These are phyloP conservation scores for Starmera amethionina DNA, from an alignment of 805 yeast genomes.

Conservation along the genomic window DNA sequence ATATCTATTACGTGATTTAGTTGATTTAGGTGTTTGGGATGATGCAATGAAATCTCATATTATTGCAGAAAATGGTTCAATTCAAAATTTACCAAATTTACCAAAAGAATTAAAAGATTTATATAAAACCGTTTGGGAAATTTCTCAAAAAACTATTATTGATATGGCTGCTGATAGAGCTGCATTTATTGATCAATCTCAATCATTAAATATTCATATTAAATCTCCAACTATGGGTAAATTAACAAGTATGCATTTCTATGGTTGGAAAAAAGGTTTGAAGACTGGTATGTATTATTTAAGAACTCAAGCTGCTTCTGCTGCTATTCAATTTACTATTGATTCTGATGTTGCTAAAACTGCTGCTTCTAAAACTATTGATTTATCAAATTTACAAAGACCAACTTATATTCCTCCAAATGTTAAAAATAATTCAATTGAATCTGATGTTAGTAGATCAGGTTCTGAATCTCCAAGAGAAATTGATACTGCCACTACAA, in stretches of 20 bases:
- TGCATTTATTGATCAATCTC: slow-evolving; percentile 85
- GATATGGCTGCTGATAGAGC: slow-evolving; percentile 82
- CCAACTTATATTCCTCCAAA: slow-evolving; percentile 23
- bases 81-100: slow-evolving; percentile 62
- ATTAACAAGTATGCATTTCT: slow-evolving; percentile 91
- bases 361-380: slow-evolving; percentile 47
- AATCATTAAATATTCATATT: slow-evolving; percentile 80
- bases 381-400: slow-evolving; percentile 26
- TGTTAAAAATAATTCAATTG: slow-evolving; percentile 6
- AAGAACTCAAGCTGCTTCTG: slow-evolving; percentile 93
- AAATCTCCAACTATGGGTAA: slow-evolving; percentile 89
- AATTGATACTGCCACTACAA: slow-evolving; percentile 23
- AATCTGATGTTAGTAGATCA: slow-evolving; percentile 12
- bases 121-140: slow-evolving; percentile 97
- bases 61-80: slow-evolving; percentile 73
- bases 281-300: slow-evolving; percentile 96
- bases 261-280: slow-evolving; percentile 94
- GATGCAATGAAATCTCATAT: slow-evolving; percentile 69
- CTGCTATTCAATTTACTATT: slow-evolving; percentile 86
- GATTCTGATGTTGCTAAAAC: slow-evolving; percentile 93
- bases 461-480: slow-evolving; percentile 24
- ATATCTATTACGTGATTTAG: slow-evolving; percentile 73
- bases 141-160: slow-evolving; percentile 74
- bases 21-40: slow-evolving; percentile 77
- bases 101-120: slow-evolving; percentile 67